Evolutionary conservation across 352 stramenopile species (phyloP), one percentile per base, ranked within the genome.

Genomic region (Phytophthora pini): DNA sequence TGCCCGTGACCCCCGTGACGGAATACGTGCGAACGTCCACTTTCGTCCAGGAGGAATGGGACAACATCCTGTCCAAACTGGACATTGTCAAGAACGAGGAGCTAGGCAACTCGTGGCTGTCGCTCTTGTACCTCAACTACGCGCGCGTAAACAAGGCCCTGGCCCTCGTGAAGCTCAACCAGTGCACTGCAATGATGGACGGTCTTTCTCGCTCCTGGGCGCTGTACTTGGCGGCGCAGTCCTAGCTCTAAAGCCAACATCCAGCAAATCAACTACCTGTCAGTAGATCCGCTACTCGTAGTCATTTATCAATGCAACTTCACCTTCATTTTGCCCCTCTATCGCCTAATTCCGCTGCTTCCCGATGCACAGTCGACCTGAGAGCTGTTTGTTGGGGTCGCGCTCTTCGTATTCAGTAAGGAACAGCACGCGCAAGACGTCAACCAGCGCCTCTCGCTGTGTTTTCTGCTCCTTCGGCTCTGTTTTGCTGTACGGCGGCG

Each of bases 161-260:
- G 3, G 76, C 84, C 0, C 48, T 92, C n/a, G 39, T 62, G 1
- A 77, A 86, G 56, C 82, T 94, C 48, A 76, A 87, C 64, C 68
- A 82, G 15, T 77, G 70, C 43, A 54, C 43, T 11, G 56, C 71
- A 5, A 79, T 94, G 69, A 85, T 92, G 71, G 76, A 93, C 56
- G 87, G 87, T 0, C 81, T 94, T 45, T 88, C 87, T 20, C 82
- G 76, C n/a, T 91, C 87, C 17, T 94, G 87, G 87, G 87, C 87
- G 15, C 65, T 94, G 15, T 94, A 94, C 74, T 83, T 87, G 61
- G 80, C 79, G 20, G 53, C 68, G 12, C 64, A 68, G 51, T 76
- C 56, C 40, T 78, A 58, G 11, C 39, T 65, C 39, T 64, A 64
- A 60, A 2, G 5, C 40, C n/a, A 15, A 5, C 15, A 50, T n/a